phyloP scores from a whole-genome alignment of 148 eudicot genomes.

The Silene conica region DNA sequence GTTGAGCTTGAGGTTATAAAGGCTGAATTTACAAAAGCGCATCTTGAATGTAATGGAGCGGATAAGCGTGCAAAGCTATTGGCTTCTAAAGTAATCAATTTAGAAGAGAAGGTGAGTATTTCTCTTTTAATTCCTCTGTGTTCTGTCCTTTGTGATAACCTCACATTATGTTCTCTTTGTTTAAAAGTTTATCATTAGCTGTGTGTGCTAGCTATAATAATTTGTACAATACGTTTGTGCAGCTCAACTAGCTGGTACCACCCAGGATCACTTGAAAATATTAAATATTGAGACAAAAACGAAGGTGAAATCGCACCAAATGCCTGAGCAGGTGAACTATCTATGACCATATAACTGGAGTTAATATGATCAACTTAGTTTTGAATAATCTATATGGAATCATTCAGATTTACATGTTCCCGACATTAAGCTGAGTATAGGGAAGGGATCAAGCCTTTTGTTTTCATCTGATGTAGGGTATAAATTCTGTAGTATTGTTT shows the following conservation, averaged over 20 bases:
- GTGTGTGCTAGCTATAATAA: constrained; percentile 9
- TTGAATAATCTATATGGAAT: not conserved
- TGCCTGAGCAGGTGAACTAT: constrained; percentile 92
- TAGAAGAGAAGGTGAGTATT: no score
- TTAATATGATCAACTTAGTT: not conserved
- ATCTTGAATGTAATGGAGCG: no score
- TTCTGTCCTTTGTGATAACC: no score
- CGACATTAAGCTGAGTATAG: no score
- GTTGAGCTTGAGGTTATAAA: no score
- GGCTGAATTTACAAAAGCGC: no score
- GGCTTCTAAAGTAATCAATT: no score
- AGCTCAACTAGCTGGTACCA: constrained; percentile 96
- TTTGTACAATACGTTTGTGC: constrained; percentile 23
- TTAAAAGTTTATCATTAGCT: not conserved
- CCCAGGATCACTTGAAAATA: constrained; percentile 95
- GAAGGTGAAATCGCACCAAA: constrained; percentile 91
- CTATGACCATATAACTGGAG: not conserved
- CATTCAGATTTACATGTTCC: not conserved
- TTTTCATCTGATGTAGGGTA: no score
- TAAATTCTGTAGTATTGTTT: no score
- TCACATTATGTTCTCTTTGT: not conserved
- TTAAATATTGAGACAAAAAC: constrained; percentile 92
- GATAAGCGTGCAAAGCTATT: no score
- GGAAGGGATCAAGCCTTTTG: no score
- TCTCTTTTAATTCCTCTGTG: no score